These are phyloP conservation scores for Aegilops sharonensis DNA, from an alignment of 176 grass and related monocot genomes.

Conservation along the genomic window DNA sequence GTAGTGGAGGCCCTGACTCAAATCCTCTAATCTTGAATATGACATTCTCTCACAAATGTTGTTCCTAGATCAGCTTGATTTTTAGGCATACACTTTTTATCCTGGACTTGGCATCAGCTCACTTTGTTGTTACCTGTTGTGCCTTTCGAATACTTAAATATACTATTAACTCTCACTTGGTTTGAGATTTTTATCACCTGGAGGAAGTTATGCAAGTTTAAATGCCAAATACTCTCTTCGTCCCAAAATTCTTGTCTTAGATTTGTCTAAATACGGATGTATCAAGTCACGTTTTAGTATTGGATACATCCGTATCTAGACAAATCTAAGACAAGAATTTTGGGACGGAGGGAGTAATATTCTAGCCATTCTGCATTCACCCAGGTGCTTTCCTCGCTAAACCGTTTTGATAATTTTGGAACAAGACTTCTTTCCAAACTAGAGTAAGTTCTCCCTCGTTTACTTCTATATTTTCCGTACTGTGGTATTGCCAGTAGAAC, in stretches of 20 bases:
- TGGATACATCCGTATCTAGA: no score
- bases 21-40: background rate
- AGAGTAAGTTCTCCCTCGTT: slow-evolving; percentile 50
- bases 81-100: slow-evolving; percentile 2
- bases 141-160: slow-evolving; percentile 24
- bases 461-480: slow-evolving; percentile 7
- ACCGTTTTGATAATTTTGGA: slow-evolving; percentile 57
- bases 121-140: slow-evolving; percentile 26
- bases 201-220: background rate
- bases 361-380: slow-evolving; percentile 22
- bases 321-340: no score
- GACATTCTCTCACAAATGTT: slow-evolving; percentile 2
- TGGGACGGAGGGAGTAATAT: background rate
- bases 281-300: no score
- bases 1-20: background rate
- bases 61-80: background rate
- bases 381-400: slow-evolving; percentile 90
- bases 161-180: slow-evolving; percentile 1
- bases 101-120: background rate
- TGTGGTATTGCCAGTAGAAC: slow-evolving; percentile 30
- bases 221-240: background rate
- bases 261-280: no score
- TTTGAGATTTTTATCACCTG: background rate
- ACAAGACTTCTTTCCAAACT: slow-evolving; percentile 83
- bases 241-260: no score